These are phyloP conservation scores for Taphrina confusa DNA, from an alignment of 1,139 yeast species.

Conservation along the genomic window DNA sequence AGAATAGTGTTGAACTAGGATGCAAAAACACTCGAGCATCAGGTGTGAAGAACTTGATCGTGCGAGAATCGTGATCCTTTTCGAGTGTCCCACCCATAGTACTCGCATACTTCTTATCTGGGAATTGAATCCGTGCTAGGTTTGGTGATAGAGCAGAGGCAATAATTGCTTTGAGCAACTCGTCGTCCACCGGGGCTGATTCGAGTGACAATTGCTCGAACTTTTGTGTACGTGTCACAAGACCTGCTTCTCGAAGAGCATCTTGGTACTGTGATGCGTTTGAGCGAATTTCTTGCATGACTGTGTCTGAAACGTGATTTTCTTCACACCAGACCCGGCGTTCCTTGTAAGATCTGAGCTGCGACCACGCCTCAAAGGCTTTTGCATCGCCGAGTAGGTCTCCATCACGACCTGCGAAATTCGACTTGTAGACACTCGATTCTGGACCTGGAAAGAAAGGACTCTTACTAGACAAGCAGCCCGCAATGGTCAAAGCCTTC, in stretches of 20 bases:
- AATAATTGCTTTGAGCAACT: constrained; percentile 63
- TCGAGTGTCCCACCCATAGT: constrained; percentile 79
- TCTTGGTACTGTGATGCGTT: constrained; percentile 68
- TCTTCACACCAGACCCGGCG: constrained; percentile 59
- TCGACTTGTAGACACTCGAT: constrained; percentile 56
- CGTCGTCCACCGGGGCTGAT: background rate
- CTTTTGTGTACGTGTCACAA: constrained; percentile 43
- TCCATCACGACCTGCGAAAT: constrained; percentile 56
- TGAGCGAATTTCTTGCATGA: constrained; percentile 70
- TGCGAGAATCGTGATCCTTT: constrained; percentile 75
- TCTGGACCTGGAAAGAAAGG: constrained; percentile 70
- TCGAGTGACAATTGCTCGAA: constrained; percentile 5
- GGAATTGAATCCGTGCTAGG: constrained; percentile 74
- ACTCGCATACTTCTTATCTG: constrained; percentile 72
- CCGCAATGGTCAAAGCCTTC: constrained; percentile 69
- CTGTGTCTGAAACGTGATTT: constrained; percentile 62
- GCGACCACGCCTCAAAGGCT: constrained; percentile 56
- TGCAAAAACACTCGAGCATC: constrained; percentile 67
- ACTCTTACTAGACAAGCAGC: constrained; percentile 69
- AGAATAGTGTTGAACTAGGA: constrained; percentile 75
- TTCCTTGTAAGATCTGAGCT: constrained; percentile 44
- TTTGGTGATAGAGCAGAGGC: constrained; percentile 84
- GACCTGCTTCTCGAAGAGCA: constrained; percentile 72
- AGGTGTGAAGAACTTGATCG: constrained; percentile 58
- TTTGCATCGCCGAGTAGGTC: constrained; percentile 70